Base-by-base conservation (phyloP, 106 monocot species). In the Dioscorea alata region DNA sequence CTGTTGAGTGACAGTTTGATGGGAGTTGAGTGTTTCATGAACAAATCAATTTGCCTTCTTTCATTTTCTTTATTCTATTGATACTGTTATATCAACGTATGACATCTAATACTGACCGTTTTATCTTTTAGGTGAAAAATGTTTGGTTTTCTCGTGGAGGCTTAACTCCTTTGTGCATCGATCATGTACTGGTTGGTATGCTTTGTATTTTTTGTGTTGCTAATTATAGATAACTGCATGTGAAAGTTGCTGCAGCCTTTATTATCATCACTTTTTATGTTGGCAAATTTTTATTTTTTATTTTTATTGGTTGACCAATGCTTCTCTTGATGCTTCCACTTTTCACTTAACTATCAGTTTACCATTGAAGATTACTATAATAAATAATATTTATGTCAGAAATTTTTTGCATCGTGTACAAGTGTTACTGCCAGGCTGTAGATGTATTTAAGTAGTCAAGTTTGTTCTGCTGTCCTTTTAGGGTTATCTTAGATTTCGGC, bases 61-160 rank as follows among this genome's bases (percentile, higher is more conserved):
- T 54, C 54, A 54, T 8, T 16, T 54, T 54, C 18, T 4, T 54
- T 54, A 0, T 18, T 18, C 18, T 19, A 54, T 54, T 54, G 13
- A 18, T 54, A 16, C 15, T 54, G 54, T 19, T 54, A 16, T 4
- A 54, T 18, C 15, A 18, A 2, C 54, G 5, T 19, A 0, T 54
- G 15, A 54, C 10, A 67, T 20, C 49, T 67, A 50, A 31, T 42
- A 22, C 8, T 59, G 52, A 59, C 42, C 23, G 28, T 31, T 13
- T 59, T 18, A 69, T 66, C 61, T 22, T 62, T 35, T 61, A 93
- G 92, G 80, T 93, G 59, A 94, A 90, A 78, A 78, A 77, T 71
- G 49, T 75, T 20, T 94, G 90, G 94, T 94, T 94, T 76, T 21
- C 71, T 72, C 73, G 83, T 68, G 83, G 80, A 58, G 88, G 82